These are phyloP conservation scores for Setaria italica DNA, from an alignment of 202 grass and related monocot genomes.

Conservation along the genomic window DNA sequence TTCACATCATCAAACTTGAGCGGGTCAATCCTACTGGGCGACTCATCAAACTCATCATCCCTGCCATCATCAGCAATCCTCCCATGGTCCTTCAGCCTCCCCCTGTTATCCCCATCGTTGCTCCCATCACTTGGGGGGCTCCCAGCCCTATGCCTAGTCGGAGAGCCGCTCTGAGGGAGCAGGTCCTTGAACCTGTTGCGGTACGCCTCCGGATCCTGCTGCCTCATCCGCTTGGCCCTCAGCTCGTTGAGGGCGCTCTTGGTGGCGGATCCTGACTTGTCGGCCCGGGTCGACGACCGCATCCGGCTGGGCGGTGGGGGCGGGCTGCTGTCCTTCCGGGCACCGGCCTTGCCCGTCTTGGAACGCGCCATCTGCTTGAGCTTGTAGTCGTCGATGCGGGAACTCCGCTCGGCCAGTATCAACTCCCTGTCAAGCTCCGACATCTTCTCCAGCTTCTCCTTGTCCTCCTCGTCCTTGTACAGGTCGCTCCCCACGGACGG, in stretches of 20 bases:
- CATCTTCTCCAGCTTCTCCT: conserved; percentile 73
- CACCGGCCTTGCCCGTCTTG: conserved; percentile 37
- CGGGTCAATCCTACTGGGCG: conserved; percentile 62
- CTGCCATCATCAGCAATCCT: conserved; percentile 52
- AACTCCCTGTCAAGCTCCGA: conserved; percentile 80
- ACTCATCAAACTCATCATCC: conserved; percentile 89
- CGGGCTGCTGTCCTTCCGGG: conserved; percentile 60
- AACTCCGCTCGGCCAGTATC: conserved; percentile 73
- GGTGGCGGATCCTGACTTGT: conserved; percentile 56
- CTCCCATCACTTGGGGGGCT: conserved; percentile 62
- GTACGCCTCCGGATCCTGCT: conserved; percentile 71
- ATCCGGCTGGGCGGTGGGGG: conserved; percentile 44
- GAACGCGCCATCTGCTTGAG: conserved; percentile 71
- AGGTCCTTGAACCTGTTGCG: conserved; percentile 63
- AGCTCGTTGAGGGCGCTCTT: conserved; percentile 74
- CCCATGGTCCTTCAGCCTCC: conserved; percentile 55
- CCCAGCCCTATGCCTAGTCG: conserved; percentile 51
- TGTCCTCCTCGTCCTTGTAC: conserved; percentile 92
- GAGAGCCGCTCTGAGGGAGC: conserved; percentile 29
- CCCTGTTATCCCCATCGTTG: conserved; percentile 56
- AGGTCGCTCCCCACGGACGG: conserved; percentile 88
- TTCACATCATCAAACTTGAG: conserved; percentile 82
- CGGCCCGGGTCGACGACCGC: conserved; percentile 54
- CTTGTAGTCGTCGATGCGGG: conserved; percentile 61
- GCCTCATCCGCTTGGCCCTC: conserved; percentile 66